These are phyloP conservation scores for Oenanthe javanica DNA, from an alignment of 140 eudicot genomes.

Conservation along the genomic window DNA sequence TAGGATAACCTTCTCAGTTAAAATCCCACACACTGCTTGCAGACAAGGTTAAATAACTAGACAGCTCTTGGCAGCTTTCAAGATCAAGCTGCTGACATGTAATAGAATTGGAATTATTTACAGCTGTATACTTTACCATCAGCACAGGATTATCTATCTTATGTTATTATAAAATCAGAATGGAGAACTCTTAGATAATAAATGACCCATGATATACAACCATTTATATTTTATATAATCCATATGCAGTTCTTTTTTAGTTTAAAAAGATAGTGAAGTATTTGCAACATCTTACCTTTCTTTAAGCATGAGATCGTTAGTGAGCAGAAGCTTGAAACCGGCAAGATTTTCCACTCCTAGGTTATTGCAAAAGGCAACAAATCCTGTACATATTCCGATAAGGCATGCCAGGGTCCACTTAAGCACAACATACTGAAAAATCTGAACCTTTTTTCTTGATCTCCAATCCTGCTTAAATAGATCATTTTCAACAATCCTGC, in stretches of 20 bases:
- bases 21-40: neutral
- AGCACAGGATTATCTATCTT: neutral
- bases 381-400: constrained; percentile 81
- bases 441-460: constrained; percentile 70
- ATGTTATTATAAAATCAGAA: neutral
- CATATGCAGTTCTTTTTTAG: neutral
- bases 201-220: neutral
- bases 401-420: constrained; percentile 88
- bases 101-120: neutral
- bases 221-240: neutral
- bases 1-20: neutral
- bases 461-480: constrained; percentile 97
- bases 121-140: neutral
- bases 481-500: constrained; percentile 87
- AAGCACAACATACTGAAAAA: constrained; percentile 70
- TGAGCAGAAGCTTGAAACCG: constrained; percentile 85
- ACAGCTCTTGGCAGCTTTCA: neutral
- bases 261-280: neutral
- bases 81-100: neutral
- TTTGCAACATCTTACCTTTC: constrained; percentile 38
- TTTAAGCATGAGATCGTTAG: constrained; percentile 62
- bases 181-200: neutral
- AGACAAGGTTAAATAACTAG: neutral
- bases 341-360: constrained; percentile 89
- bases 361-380: constrained; percentile 80